Evolutionary conservation across 352 stramenopile genomes (phyloP), one percentile per base, ranked within the genome.

Genomic region (Pelagophyceae sp.): DNA sequence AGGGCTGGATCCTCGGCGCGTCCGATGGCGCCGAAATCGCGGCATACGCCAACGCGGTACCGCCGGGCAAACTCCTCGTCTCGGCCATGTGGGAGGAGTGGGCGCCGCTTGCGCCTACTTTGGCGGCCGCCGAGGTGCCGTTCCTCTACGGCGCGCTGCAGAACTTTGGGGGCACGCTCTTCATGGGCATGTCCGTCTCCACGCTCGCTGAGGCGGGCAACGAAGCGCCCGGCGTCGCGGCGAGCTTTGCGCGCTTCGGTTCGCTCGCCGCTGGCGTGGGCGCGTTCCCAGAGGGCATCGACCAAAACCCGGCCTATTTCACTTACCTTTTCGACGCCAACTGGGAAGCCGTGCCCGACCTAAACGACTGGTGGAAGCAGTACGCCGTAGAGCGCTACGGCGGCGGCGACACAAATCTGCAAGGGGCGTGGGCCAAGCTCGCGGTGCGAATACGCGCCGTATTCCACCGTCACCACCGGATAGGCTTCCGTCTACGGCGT

Each of bases 231-330:
- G 32, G 38, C 25, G 33, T 70, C 31, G 15, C 63, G 3, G n/a
- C 6, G 27, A n/a, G 15, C 54, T n/a, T 63, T n/a, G 54, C 15
- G 11, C 15, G 15, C 11, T 15, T 2, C 15, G 54, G 54, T 2
- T 2, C 54, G 54, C 63, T 54, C 19, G 70, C 83, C 0, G 76
- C 80, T 60, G 82, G 82, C 17, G 77, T 83, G 25, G 82, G 82
- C 38, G 79, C 76, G 50, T 82, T 80, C 17, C 82, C 82, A 1
- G 82, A 86, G 72, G 82, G 82, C 20, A 84, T 86, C 69, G 81
- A 84, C 64, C 82, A 86, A 33, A 86, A 86, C 70, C 82, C 80
- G 72, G 63, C 77, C 0, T 86, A 83, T 51, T 86, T 82, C 45
- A 78, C 74, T 35, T 82, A 84, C 71, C 51, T 86, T 29, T 81